Evolutionary conservation across 2,329 filamentous ascomycete genomes (phyloP), one percentile per base, ranked within the genome.

Genomic region (Xylaria sp.): DNA sequence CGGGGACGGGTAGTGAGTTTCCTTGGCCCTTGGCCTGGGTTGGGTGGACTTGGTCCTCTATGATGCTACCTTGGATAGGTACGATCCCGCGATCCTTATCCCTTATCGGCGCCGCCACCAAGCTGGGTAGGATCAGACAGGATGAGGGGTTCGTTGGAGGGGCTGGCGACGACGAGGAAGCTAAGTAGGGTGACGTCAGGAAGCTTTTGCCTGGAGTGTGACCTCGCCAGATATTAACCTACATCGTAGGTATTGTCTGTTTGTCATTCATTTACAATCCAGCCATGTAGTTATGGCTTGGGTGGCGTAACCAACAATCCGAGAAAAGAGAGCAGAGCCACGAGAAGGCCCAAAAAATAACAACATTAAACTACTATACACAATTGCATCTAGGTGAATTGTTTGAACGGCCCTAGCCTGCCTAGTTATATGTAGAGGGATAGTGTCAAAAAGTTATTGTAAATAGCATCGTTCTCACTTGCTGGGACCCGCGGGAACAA

Each of bases 111-210:
- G 35, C 53, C 55, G 63, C 54, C 47, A 69, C 62, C 50, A 57
- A 29, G 10, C 16, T 16, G 35, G 51, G 29, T 27, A 23, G 29
- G 27, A 37, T 69, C 63, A 69, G 51, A 37, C 21, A 23, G 29
- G 27, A 37, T 69, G 66, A 69, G 63, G 67, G 63, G 65, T 60
- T 37, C 44, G 23, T 47, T 21, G 44, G 60, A 40, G 53, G 51
- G 37, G 42, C 32, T 18, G 25, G 48, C 57, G 48, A 55, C 58
- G 37, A 42, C 55, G 21, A 69, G 57, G n/a, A 50, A 54, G 37
- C 60, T 16, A 29, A 44, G 48, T 16, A 29, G 51, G 48, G 61
- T 70, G 68, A 70, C 68, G 68, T 70, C 68, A 70, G 51, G 40
- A n/a, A 21, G 29, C 35, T 44, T 50, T 37, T 55, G 55, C 55